phyloP scores from a whole-genome alignment of 1,284 basidiomycete genomes.

The Schizophyllum amplum region DNA sequence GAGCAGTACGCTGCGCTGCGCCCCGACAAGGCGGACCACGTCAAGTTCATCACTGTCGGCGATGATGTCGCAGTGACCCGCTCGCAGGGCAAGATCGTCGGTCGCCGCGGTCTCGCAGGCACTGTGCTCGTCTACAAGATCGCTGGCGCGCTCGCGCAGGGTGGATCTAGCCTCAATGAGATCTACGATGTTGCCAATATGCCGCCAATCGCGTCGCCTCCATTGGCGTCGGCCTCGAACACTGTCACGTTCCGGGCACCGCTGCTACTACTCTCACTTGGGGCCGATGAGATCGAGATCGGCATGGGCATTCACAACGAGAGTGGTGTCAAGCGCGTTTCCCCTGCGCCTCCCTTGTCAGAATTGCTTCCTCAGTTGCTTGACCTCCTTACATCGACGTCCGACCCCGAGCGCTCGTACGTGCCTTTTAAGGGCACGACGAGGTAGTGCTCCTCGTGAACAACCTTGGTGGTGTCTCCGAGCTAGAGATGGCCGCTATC shows the following conservation, averaged over 20 bases:
- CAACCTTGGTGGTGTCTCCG: conserved; percentile 80
- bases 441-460: conserved; percentile 66
- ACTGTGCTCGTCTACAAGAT: conserved; percentile 91
- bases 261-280: conserved; percentile 54
- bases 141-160: conserved; percentile 74
- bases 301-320: conserved; percentile 94
- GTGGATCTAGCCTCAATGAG: conserved; percentile 65
- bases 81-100: conserved; percentile 74
- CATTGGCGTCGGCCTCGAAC: conserved; percentile 87
- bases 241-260: conserved; percentile 89
- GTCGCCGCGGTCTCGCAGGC: conserved; percentile 82
- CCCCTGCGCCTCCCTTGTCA: conserved; percentile 60
- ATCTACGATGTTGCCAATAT: conserved; percentile 63
- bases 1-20: conserved; percentile 75
- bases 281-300: conserved; percentile 69
- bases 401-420: conserved; percentile 80
- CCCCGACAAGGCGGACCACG: conserved; percentile 55
- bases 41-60: conserved; percentile 81
- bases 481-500: conserved; percentile 77
- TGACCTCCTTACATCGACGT: conserved; percentile 62
- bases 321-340: conserved; percentile 66
- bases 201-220: conserved; percentile 66
- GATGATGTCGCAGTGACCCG: conserved; percentile 88
- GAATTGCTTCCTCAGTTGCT: conserved; percentile 70
- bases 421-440: conserved; percentile 70